These are phyloP conservation scores for Jatropha podagrica DNA, from an alignment of 441 rosid species.

Conservation along the genomic window DNA sequence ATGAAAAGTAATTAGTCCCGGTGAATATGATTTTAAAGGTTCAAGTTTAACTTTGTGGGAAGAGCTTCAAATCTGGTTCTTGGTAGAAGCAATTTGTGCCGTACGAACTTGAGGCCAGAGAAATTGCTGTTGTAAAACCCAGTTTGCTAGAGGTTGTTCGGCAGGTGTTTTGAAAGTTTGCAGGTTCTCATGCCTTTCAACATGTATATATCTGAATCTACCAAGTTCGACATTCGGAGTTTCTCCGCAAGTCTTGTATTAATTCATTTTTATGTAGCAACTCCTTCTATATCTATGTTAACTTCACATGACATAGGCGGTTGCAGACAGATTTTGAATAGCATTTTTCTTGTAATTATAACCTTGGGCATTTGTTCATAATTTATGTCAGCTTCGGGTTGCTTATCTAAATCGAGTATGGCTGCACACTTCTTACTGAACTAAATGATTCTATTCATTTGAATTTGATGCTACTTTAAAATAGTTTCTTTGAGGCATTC, in stretches of 20 bases:
- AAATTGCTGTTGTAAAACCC: constrained; percentile 1
- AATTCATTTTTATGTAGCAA: constrained; percentile 31
- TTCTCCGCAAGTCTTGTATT: constrained; percentile 23
- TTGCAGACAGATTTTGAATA: constrained; percentile 17
- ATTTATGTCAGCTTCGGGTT: neutral
- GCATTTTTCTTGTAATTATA: constrained; percentile 27
- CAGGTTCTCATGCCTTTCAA: neutral
- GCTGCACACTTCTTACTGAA: neutral
- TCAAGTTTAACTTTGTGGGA: neutral
- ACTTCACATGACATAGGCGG: constrained; percentile 17
- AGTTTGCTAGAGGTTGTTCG: constrained; percentile 11
- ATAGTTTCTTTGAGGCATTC: neutral
- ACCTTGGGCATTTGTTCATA: constrained; percentile 16
- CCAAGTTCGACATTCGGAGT: constrained; percentile 14
- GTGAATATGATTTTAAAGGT: constrained; percentile 11
- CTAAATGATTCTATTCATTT: neutral
- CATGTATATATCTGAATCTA: constrained; percentile 26
- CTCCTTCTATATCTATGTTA: constrained; percentile 8
- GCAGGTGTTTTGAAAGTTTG: neutral
- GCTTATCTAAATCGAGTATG: neutral
- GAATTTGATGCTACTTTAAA: neutral
- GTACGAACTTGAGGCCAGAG: neutral
- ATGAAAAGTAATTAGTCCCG: constrained; percentile 3
- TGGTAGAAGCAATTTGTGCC: neutral
- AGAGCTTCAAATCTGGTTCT: neutral